Percentiles rank a stretch among this genome's conserved stretches.
phyloP scores from a whole-genome alignment of 225 moss, liverwort and hornwort genomes.

The Pseudisothecium myosuroides region DNA sequence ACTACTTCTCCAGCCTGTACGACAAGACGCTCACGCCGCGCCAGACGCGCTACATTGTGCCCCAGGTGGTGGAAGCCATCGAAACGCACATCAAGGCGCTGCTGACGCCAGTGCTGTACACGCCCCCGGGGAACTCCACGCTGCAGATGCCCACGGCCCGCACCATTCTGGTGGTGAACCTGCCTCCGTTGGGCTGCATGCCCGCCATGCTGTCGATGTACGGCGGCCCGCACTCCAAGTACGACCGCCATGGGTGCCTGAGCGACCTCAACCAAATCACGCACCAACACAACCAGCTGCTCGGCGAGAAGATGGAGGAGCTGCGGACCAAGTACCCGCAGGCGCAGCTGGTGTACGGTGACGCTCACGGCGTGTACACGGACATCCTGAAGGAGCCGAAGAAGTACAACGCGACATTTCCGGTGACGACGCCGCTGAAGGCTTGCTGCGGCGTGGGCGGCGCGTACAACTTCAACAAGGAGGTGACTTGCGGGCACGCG shows the following conservation, averaged over 20 bases:
- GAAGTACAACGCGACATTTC: not conserved
- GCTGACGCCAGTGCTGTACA: not conserved
- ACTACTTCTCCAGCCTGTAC: conserved; percentile 15
- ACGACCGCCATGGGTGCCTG: conserved; percentile 19
- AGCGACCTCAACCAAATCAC: conserved; percentile 17
- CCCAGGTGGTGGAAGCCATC: not conserved
- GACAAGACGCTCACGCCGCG: not conserved
- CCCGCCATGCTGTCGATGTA: conserved; percentile 24
- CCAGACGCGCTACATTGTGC: not conserved
- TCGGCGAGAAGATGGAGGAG: not conserved
- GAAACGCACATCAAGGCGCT: not conserved
- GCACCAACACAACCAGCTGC: conserved; percentile 6
- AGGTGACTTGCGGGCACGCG: not conserved
- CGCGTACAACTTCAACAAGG: conserved; percentile 25
- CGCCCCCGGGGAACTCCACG: not conserved
- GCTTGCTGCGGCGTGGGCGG: conserved; percentile 43
- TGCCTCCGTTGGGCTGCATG: conserved; percentile 22
- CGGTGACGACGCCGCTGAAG: not conserved
- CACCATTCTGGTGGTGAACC: not conserved
- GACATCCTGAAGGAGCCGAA: conserved; percentile 15
- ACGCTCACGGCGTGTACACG: conserved; percentile 6
- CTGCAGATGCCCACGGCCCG: not conserved
- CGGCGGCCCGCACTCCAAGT: not conserved
- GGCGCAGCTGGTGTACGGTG: conserved; percentile 4
- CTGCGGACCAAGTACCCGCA: conserved; percentile 7